These are phyloP conservation scores for Cladosporium sp. DNA, from an alignment of 2,329 filamentous ascomycete genomes.

Conservation along the genomic window DNA sequence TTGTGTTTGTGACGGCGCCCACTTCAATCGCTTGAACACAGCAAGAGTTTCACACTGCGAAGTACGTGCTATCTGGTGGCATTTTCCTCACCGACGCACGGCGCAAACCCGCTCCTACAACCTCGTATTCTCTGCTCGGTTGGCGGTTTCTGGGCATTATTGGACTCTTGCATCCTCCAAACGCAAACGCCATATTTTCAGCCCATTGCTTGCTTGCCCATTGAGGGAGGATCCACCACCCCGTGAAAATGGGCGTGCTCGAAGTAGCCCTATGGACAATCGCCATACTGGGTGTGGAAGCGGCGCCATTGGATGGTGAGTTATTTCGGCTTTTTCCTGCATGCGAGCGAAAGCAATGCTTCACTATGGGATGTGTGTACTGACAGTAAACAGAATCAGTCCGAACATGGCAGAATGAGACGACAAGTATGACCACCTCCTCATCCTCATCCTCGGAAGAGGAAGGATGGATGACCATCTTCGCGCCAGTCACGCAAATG, in stretches of 20 bases:
- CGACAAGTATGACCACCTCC: not conserved
- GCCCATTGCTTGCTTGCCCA: too few species aligned
- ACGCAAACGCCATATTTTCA: not conserved
- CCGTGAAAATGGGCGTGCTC: not conserved
- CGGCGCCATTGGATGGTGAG: constrained; percentile 1
- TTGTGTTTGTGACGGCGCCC: not conserved
- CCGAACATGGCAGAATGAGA: constrained; percentile 5
- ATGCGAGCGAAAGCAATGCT: not conserved
- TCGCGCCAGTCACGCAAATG: not conserved
- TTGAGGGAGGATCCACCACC: too few species aligned
- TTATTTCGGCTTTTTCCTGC: not conserved
- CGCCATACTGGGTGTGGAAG: not conserved
- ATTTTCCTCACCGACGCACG: too few species aligned
- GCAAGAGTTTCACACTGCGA: too few species aligned
- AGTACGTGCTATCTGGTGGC: too few species aligned
- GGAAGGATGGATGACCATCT: not conserved
- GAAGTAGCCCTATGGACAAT: not conserved
- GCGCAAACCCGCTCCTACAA: not conserved
- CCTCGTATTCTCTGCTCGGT: not conserved
- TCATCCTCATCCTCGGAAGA: not conserved
- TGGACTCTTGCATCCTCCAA: not conserved
- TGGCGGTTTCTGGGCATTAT: constrained; percentile 3
- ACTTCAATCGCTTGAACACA: not conserved
- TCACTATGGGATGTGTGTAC: not conserved
- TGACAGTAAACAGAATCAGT: not conserved